phyloP scores from a whole-genome alignment of 495 filamentous ascomycete genomes.

The Neohortaea acidophila region DNA sequence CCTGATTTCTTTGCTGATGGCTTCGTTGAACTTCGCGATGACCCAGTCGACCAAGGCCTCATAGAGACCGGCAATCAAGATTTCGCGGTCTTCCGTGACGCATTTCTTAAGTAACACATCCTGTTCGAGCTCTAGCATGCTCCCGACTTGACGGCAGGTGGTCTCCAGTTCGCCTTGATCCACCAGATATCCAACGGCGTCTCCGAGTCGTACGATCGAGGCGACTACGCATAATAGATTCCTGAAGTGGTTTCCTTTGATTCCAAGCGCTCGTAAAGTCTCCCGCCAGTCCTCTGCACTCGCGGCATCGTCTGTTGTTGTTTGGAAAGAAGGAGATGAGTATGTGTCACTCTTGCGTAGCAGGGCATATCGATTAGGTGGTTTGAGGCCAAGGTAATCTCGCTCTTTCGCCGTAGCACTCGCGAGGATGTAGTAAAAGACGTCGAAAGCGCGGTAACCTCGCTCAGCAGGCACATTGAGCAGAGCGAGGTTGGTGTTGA shows the following conservation, averaged over 20 bases:
- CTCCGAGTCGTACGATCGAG: slow-evolving; percentile 78
- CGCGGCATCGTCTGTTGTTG: slow-evolving; percentile 84
- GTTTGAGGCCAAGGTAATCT: slow-evolving; percentile 75
- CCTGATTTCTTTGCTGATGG: slow-evolving; percentile 61
- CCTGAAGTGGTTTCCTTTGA: slow-evolving; percentile 68
- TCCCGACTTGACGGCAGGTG: slow-evolving; percentile 78
- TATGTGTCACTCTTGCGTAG: slow-evolving; percentile 75
- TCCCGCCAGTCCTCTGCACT: slow-evolving; percentile 82
- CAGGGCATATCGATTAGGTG: slow-evolving; percentile 60
- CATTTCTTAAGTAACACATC: slow-evolving; percentile 67
- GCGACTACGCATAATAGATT: slow-evolving; percentile 72
- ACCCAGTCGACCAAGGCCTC: slow-evolving; percentile 95
- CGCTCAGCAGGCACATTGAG: slow-evolving; percentile 62
- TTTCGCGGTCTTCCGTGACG: slow-evolving; percentile 65
- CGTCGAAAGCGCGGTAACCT: slow-evolving; percentile 91
- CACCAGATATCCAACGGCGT: slow-evolving; percentile 69
- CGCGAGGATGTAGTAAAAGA: slow-evolving; percentile 91
- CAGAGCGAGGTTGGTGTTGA: slow-evolving; percentile 69
- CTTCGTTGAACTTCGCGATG: slow-evolving; percentile 72
- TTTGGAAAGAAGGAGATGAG: slow-evolving; percentile 73
- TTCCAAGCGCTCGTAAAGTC: slow-evolving; percentile 73
- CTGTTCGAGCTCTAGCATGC: slow-evolving; percentile 71
- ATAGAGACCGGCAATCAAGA: slow-evolving; percentile 73
- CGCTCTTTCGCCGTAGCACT: slow-evolving; percentile 81
- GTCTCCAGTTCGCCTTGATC: slow-evolving; percentile 77